Percentiles rank a stretch among this genome's conserved stretches.
These are phyloP conservation scores for Diaporthe velutina DNA, from an alignment of 2,329 filamentous ascomycete genomes.

Conservation along the genomic window DNA sequence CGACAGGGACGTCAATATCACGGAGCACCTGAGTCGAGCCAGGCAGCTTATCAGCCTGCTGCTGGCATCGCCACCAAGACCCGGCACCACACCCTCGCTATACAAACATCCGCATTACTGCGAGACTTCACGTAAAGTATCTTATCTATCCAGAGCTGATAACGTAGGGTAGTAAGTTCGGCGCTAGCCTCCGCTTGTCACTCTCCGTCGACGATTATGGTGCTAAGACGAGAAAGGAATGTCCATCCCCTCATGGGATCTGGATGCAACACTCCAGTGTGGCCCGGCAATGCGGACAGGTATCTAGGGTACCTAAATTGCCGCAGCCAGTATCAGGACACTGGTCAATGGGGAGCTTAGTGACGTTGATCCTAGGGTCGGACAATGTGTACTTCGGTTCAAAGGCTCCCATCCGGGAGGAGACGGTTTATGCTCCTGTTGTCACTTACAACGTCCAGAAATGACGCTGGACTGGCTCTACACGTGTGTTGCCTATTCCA, in stretches of 20 bases:
- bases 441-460: background rate
- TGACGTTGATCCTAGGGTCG: background rate
- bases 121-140: background rate
- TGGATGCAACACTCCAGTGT: constrained; percentile 17
- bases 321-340: constrained; percentile 15
- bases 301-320: background rate
- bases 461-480: background rate
- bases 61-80: background rate
- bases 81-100: background rate
- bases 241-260: background rate
- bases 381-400: too few species aligned
- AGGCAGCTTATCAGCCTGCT: constrained; percentile 10
- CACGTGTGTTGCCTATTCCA: background rate
- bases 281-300: background rate
- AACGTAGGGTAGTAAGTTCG: background rate
- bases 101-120: background rate
- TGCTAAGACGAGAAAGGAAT: background rate
- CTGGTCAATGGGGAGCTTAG: background rate
- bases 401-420: background rate
- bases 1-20: background rate
- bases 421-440: too few species aligned
- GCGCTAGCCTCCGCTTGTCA: background rate
- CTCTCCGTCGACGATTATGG: background rate
- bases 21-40: background rate
- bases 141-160: background rate